Evolutionary conservation across 345 rosid genomes (phyloP), one percentile per base, ranked within the genome.

Genomic region (Citrus maxima): DNA sequence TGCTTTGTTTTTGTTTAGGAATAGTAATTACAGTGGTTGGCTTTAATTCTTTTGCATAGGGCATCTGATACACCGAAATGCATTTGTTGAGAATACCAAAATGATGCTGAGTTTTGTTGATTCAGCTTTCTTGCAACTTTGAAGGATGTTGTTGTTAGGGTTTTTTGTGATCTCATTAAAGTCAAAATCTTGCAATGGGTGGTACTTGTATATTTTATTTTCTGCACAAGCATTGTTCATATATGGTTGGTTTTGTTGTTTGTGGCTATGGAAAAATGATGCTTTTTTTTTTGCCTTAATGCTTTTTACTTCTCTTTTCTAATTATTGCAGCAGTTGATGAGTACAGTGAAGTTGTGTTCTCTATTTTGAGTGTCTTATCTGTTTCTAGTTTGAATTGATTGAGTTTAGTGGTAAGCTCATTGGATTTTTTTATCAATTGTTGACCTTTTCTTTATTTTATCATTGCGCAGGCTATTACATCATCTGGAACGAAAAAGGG

Each of bases 401-500:
- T 27, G 56, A 40, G 6, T 22, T 37, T 54, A 54, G 22, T 18
- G 21, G 7, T 54, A 18, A 19, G 51, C 51, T 46, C 51, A 46
- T 46, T 46, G 16, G 51, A 46, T 46, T 46, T 46, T 46, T 10
- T 54, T 7, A 16, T 54, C 18, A 54, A 10, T 7, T 22, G 4
- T 24, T 46, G 62, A 21, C 8, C 16, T n/a, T 49, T 13, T 22
- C 8, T 13, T 18, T 25, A 18, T 74, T 40, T 40, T 28, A 62
- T 34, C 27, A 18, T 46, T 28, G 38, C 58, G 72, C 85, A 97
- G 99, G 86, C 93, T 1, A 85, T 97, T 72, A 93, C 99, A 40
- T 85, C 97, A 9, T 73, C 90, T 10, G 99, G 93, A 75, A 84
- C 78, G 0, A 93, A 90, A 91, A 97, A 97, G 81, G 98, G 95